phyloP scores from a whole-genome alignment of 805 yeast species.

The Wickerhamiella cacticola region DNA sequence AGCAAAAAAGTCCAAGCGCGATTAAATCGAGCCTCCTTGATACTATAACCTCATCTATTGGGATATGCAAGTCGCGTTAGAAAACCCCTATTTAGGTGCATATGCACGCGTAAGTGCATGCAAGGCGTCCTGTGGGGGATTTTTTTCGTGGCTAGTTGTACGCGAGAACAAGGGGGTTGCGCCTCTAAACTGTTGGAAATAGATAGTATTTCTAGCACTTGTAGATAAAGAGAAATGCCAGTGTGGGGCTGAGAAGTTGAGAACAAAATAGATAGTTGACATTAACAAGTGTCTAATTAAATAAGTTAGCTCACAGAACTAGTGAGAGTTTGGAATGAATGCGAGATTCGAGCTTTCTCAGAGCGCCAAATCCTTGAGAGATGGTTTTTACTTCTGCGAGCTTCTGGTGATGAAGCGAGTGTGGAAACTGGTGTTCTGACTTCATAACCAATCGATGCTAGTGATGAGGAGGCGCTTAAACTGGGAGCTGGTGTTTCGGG shows the following conservation, averaged over 20 bases:
- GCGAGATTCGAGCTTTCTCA: slow-evolving; percentile 11
- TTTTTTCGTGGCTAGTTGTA: no score
- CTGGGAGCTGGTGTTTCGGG: slow-evolving; percentile 10
- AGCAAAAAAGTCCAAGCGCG: slow-evolving; percentile 10
- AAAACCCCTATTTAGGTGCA: neutral
- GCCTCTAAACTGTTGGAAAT: no score
- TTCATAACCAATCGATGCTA: slow-evolving; percentile 12
- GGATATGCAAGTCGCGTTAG: neutral
- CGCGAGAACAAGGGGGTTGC: no score
- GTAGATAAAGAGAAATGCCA: no score
- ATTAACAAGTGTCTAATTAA: neutral
- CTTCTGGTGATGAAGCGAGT: neutral
- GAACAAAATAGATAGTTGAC: slow-evolving; percentile 7
- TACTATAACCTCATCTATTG: neutral
- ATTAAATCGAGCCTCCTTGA: neutral
- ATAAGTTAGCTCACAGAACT: slow-evolving; percentile 10
- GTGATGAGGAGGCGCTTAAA: slow-evolving; percentile 18
- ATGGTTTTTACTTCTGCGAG: slow-evolving; percentile 6
- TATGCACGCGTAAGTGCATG: neutral
- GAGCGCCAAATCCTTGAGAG: slow-evolving; percentile 10
- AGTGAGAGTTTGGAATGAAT: slow-evolving; percentile 10
- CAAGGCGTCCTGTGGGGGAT: neutral
- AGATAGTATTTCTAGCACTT: neutral
- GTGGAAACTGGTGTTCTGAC: slow-evolving; percentile 7
- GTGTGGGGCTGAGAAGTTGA: no score